Percentiles rank a stretch among this genome's conserved stretches.
Evolutionary conservation across 139 green algal species (phyloP).

Genomic region (Microglena sp.): DNA sequence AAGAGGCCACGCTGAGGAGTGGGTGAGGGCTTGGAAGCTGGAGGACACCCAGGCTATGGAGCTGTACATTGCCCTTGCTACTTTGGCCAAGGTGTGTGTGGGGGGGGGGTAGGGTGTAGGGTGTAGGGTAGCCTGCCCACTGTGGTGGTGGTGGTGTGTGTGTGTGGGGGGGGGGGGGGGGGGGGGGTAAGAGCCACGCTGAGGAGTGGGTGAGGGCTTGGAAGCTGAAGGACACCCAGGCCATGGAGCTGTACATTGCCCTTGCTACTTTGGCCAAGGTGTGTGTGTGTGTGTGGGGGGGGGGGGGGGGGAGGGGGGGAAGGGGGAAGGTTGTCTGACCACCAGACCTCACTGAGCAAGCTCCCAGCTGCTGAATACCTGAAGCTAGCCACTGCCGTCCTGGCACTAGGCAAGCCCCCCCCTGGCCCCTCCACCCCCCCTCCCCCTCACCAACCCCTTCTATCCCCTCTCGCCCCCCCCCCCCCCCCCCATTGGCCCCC

Average conservation of each 20-base stretch:
- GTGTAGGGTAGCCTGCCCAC: not conserved
- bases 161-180: too few species aligned
- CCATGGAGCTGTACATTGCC: constrained; percentile 30
- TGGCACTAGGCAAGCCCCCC: too few species aligned
- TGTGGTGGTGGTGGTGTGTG: not conserved
- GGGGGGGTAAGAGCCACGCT: too few species aligned
- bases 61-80: constrained; percentile 35
- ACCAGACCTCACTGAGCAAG: too few species aligned
- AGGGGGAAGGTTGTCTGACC: not conserved
- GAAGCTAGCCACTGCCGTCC: too few species aligned
- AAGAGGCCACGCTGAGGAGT: constrained; percentile 31
- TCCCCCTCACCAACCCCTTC: too few species aligned
- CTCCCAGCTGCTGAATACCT: too few species aligned
- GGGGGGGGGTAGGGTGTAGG: not conserved
- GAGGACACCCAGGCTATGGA: constrained; percentile 16
- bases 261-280: constrained; percentile 33
- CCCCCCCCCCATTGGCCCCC: too few species aligned
- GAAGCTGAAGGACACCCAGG: constrained; percentile 21
- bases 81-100: constrained; percentile 30
- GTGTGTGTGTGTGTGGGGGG: not conserved
- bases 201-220: constrained; percentile 25
- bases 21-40: constrained; percentile 22
- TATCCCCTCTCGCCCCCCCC: too few species aligned
- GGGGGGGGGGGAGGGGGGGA: not conserved
- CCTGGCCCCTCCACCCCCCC: too few species aligned